Conservation (phyloP, 495 filamentous ascomycete genomes). For the Hypoxylon lenormandii region DNA sequence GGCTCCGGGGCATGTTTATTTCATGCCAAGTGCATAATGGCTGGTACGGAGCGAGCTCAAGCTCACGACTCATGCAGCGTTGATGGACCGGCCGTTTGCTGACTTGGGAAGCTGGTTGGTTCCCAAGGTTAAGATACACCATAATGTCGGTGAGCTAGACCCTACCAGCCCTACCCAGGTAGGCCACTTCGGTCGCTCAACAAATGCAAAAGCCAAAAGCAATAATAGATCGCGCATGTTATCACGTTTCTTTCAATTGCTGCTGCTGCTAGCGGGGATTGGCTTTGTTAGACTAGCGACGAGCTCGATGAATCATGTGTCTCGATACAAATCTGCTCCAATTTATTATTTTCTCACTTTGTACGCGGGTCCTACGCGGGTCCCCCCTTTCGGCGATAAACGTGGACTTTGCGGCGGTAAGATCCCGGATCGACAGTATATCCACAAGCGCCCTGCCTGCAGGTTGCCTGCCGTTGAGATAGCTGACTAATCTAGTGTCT, state of each 20-base stretch:
- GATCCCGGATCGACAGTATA: background rate
- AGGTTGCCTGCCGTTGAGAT: background rate
- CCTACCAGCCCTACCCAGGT: no score
- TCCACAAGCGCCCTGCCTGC: background rate
- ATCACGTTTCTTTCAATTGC: background rate
- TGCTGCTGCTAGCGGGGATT: background rate
- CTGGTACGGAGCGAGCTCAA: background rate
- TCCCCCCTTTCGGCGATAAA: conserved; percentile 9
- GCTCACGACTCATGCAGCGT: conserved; percentile 3
- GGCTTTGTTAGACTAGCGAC: background rate
- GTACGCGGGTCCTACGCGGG: conserved; percentile 2
- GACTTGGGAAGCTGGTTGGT: conserved; percentile 1
- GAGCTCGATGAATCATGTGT: conserved; percentile 9
- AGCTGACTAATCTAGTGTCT: conserved; percentile 1
- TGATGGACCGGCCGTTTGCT: conserved; percentile 22
- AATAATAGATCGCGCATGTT: conserved; percentile 12
- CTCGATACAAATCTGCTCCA: background rate
- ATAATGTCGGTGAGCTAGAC: no score
- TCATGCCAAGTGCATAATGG: background rate
- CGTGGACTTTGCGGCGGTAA: conserved; percentile 19
- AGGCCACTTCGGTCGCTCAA: conserved; percentile 24
- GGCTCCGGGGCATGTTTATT: conserved; percentile 12
- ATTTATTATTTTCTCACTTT: background rate
- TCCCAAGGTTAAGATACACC: background rate
- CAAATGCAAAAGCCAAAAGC: conserved; percentile 19